Conservation (phyloP, 2,329 filamentous ascomycete genomes). For the Graphilbum fragrans region DNA sequence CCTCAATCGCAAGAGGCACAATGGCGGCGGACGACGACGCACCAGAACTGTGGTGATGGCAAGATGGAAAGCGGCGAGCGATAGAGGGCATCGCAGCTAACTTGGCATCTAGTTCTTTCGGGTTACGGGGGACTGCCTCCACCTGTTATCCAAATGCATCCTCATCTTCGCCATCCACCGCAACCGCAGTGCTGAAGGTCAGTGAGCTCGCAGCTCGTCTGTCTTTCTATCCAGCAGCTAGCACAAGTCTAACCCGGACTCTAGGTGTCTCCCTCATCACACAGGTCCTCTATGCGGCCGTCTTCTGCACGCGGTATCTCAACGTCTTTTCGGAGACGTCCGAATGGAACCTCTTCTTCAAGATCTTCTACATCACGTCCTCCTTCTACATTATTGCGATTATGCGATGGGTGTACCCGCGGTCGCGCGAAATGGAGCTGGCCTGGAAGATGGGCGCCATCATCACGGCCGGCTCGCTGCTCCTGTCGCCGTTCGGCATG, state of each 20-base stretch:
- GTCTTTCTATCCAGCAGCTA: not conserved
- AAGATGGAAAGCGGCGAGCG: no score
- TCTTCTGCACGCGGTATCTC: conserved; percentile 80
- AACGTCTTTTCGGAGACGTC: conserved; percentile 55
- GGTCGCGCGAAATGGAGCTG: conserved; percentile 80
- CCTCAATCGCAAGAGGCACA: not conserved
- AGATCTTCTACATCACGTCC: conserved; percentile 76
- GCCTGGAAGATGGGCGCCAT: conserved; percentile 83
- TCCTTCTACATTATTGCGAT: conserved; percentile 77
- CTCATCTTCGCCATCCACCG: conserved; percentile 82
- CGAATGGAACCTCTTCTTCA: conserved; percentile 68
- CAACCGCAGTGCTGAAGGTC: conserved; percentile 76
- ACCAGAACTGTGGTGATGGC: no score
- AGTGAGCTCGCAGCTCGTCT: conserved; percentile 10
- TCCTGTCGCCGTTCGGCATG: conserved; percentile 61
- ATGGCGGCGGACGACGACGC: no score
- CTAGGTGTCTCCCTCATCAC: conserved; percentile 81
- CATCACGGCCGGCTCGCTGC: conserved; percentile 51
- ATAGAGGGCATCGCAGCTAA: no score
- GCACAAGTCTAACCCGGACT: conserved; percentile 2
- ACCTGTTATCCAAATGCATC: conserved; percentile 78
- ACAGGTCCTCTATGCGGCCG: conserved; percentile 73
- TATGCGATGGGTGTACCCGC: conserved; percentile 77
- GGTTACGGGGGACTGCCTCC: conserved; percentile 71
- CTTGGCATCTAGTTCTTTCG: conserved; percentile 45